phyloP scores from a whole-genome alignment of 2,329 filamentous ascomycete genomes.

The Aspergillus alliaceus region DNA sequence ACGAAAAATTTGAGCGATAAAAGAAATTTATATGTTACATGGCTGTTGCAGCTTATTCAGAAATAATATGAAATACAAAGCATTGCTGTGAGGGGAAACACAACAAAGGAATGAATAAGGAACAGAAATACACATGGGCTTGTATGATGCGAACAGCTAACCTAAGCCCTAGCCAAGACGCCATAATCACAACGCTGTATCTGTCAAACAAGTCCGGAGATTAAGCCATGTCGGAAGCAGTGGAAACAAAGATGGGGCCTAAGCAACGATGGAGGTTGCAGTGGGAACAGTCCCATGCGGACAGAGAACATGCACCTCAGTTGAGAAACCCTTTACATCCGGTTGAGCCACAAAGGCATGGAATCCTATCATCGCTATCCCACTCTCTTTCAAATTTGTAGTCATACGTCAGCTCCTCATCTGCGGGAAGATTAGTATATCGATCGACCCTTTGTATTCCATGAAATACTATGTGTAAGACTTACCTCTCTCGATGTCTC shows the following conservation, averaged over 20 bases:
- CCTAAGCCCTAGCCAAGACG: slow-evolving; percentile 15
- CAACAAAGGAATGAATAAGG: not conserved
- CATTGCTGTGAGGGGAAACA: not conserved
- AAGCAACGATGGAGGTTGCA: not conserved
- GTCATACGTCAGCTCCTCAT: slow-evolving; percentile 98
- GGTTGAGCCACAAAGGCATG: slow-evolving; percentile 92
- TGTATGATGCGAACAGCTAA: not conserved
- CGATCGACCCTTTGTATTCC: not conserved
- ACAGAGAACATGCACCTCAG: slow-evolving; percentile 50
- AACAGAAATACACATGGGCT: not conserved
- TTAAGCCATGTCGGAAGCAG: not conserved
- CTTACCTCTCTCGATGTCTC: slow-evolving; percentile 93
- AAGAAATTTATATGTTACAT: slow-evolving; percentile 28
- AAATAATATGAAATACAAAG: slow-evolving; percentile 10
- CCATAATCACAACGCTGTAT: slow-evolving; percentile 4
- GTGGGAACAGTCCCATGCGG: not conserved
- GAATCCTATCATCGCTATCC: slow-evolving; percentile 90
- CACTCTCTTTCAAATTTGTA: slow-evolving; percentile 99
- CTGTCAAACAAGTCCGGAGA: not conserved
- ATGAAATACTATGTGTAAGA: slow-evolving; percentile 24
- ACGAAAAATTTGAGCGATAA: not conserved
- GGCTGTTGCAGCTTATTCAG: slow-evolving; percentile 18
- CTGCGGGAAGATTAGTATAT: slow-evolving; percentile 50
- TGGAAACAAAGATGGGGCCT: not conserved
- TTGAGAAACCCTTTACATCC: slow-evolving; percentile 99